These are phyloP conservation scores for Arachnopeziza araneosa DNA, from an alignment of 2,329 filamentous ascomycete species.

Conservation along the genomic window DNA sequence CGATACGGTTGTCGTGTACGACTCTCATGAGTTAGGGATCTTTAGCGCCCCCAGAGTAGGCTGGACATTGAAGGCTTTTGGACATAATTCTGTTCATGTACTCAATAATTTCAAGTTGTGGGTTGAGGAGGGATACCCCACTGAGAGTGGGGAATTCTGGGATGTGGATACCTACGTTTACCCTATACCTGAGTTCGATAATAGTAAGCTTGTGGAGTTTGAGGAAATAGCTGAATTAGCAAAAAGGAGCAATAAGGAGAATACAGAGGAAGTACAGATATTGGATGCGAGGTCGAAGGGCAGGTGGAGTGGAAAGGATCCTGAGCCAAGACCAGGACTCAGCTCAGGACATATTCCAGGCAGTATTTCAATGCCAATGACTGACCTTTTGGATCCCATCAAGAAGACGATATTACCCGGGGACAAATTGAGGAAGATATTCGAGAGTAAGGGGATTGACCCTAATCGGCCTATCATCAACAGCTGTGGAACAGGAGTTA, in stretches of 20 bases:
- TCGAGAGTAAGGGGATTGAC: constrained; percentile 75
- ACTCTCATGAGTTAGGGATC: constrained; percentile 83
- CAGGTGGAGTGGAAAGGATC: constrained; percentile 75
- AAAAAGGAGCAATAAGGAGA: constrained; percentile 61
- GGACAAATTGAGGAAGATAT: constrained; percentile 67
- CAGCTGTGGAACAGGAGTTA: constrained; percentile 91
- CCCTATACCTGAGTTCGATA: constrained; percentile 53
- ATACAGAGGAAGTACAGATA: constrained; percentile 69
- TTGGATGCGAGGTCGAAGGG: constrained; percentile 78
- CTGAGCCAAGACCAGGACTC: constrained; percentile 80
- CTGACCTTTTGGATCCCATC: constrained; percentile 71
- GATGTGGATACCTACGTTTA: constrained; percentile 60
- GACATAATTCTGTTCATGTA: constrained; percentile 81
- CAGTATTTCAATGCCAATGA: constrained; percentile 76
- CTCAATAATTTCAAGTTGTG: constrained; percentile 96
- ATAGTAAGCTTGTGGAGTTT: constrained; percentile 67
- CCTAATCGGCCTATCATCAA: constrained; percentile 75
- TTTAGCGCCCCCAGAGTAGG: constrained; percentile 90
- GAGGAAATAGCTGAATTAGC: constrained; percentile 78
- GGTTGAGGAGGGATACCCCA: constrained; percentile 76
- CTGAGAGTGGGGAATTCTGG: constrained; percentile 72
- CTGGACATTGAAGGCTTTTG: constrained; percentile 90
- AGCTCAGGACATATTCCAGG: constrained; percentile 90
- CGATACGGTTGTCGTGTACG: constrained; percentile 91
- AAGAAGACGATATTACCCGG: constrained; percentile 74